Percentiles rank a stretch among this genome's conserved stretches.
These are phyloP conservation scores for Colletotrichum camelliae DNA, from an alignment of 2,329 filamentous ascomycete species.

Conservation along the genomic window DNA sequence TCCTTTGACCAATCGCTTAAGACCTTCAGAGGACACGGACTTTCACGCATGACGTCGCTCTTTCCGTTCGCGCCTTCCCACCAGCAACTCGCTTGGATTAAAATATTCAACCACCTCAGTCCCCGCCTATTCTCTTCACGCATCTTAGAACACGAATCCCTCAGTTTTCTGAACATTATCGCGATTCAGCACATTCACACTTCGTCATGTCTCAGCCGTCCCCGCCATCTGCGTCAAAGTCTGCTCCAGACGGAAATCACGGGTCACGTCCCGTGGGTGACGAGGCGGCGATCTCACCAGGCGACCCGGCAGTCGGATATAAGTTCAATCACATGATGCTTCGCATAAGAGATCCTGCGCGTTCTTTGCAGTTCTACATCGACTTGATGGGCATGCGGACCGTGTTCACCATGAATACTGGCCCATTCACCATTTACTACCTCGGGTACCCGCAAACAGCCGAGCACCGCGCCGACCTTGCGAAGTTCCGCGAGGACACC, in stretches of 20 bases:
- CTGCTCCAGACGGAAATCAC: not conserved
- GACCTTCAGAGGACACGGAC: no score
- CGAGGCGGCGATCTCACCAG: not conserved
- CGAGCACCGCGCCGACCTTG: not conserved
- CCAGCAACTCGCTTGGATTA: no score
- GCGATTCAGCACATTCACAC: rapidly evolving
- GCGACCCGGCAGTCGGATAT: not conserved
- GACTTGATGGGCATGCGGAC: not conserved
- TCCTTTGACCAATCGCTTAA: no score
- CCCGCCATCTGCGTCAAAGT: rapidly evolving
- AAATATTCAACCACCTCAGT: no score
- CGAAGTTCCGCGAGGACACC: not conserved
- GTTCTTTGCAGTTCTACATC: not conserved
- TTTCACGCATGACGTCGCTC: no score
- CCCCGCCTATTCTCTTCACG: no score
- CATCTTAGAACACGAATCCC: rapidly evolving
- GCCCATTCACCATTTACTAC: rapidly evolving
- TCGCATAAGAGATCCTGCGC: not conserved
- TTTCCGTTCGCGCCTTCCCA: no score
- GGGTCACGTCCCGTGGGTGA: rapidly evolving
- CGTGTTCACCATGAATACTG: not conserved
- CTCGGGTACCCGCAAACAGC: not conserved
- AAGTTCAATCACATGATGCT: not conserved
- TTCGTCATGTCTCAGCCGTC: not conserved
- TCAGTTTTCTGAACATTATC: no score